Base-by-base conservation (phyloP, 108 stramenopile species). In the Nitzschia sp. region DNA sequence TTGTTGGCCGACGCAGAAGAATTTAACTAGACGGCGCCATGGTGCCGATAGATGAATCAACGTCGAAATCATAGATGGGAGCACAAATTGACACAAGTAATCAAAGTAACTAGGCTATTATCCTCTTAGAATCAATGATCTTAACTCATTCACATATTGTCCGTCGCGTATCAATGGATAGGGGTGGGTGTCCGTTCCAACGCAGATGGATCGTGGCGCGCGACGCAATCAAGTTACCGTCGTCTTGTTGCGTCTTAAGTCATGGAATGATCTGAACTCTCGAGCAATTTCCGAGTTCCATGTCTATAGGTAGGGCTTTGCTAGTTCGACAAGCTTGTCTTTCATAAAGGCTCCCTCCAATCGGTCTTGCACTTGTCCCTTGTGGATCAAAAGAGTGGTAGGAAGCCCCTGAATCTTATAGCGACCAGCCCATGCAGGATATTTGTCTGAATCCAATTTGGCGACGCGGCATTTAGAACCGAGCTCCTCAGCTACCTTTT, bases 291-390 rank as follows among this genome's bases (percentile, higher is more conserved):
- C n/a, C n/a, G n/a, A n/a, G n/a, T n/a, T n/a, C n/a, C n/a, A n/a
- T n/a, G 19, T 53, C 25, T 25, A 54, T 18, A 59, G 28, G 33
- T 59, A 32, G 31, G 32, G 29, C 17, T 30, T 30, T 6, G 33
- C 83, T 61, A 93, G 81, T 11, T 81, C 77, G 18, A 90, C 15
- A 9, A 96, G 58, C 38, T 80, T 70, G 45, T 88, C 82, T 65
- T 85, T 87, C 58, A 66, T 79, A 73, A 88, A 47, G n/a, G 93
- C 88, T 31, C 95, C 95, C 68, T 94, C 90, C n/a, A 92, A 57
- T 51, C 91, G 79, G 11, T 80, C 75, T 18, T 82, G 57, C 38
- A 88, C 88, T 27, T 77, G 71, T n/a, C 77, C 85, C 21, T 79
- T 75, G 24, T 85, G 72, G 59, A 89, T 77, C 30, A 91, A 64